Evolutionary conservation across 306 rosid species (phyloP).

Genomic region (Senna tora): DNA sequence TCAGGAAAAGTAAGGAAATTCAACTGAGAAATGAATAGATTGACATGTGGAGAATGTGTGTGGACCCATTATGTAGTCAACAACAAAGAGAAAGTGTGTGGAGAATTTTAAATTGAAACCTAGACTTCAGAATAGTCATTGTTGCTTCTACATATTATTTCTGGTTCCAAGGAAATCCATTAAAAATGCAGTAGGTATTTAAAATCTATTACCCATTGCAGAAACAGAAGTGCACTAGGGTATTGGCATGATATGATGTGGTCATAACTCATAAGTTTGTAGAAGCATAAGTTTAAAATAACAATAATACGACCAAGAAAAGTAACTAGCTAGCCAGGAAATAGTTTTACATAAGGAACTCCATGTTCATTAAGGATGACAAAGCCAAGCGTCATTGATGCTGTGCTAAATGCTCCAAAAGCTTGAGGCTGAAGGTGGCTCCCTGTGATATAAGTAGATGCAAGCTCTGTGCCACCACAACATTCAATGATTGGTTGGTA

Average conservation of each 20-base stretch:
- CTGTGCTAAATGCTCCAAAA: constrained; percentile 78
- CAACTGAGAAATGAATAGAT: neutral
- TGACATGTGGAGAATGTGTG: no score
- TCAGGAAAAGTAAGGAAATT: constrained; percentile 17
- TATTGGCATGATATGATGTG: constrained; percentile 15
- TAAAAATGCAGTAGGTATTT: constrained; percentile 15
- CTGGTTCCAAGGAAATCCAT: constrained; percentile 3
- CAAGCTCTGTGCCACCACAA: constrained; percentile 90
- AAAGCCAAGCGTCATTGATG: constrained; percentile 72
- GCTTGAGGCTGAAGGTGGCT: constrained; percentile 82
- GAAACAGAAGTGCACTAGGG: constrained; percentile 1
- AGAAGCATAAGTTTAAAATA: constrained; percentile 1
- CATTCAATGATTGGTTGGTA: constrained; percentile 68
- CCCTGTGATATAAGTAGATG: constrained; percentile 65
- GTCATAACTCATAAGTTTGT: neutral
- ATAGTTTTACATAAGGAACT: constrained; percentile 58
- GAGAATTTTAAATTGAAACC: constrained; percentile 12
- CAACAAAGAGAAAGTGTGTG: neutral
- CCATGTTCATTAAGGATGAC: constrained; percentile 78
- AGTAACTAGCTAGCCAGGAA: neutral
- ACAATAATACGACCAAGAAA: neutral
- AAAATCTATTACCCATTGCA: constrained; percentile 8
- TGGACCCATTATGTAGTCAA: constrained; percentile 8
- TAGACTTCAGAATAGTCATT: constrained; percentile 1
- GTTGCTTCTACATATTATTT: constrained; percentile 5